phyloP scores from a whole-genome alignment of 768 basidiomycete genomes.

The Boletellus sp. region DNA sequence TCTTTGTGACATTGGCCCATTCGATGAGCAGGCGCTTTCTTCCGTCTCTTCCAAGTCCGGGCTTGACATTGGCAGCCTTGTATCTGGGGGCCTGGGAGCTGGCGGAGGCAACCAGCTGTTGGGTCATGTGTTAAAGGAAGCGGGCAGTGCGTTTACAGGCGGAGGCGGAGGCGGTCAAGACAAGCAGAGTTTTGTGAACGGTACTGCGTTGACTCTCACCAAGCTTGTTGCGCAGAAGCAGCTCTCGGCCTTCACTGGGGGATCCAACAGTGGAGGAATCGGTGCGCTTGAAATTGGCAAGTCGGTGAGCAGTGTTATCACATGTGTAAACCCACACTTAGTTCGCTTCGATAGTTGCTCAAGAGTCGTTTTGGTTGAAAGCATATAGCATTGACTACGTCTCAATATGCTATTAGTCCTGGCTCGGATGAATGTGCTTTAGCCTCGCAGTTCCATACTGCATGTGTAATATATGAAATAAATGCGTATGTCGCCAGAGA shows the following conservation, averaged over 20 bases:
- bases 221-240: slow-evolving; percentile 73
- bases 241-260: slow-evolving; percentile 42
- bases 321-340: neutral
- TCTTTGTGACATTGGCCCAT: slow-evolving; percentile 4
- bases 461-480: too few species aligned
- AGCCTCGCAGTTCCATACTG: too few species aligned
- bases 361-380: slow-evolving; percentile 14
- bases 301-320: slow-evolving; percentile 39
- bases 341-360: slow-evolving; percentile 17
- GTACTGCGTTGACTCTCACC: slow-evolving; percentile 82
- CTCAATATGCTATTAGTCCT: too few species aligned
- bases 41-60: slow-evolving; percentile 29
- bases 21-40: slow-evolving; percentile 17
- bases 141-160: slow-evolving; percentile 66
- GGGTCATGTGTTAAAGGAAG: slow-evolving; percentile 84
- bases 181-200: slow-evolving; percentile 82
- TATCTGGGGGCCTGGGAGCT: slow-evolving; percentile 37
- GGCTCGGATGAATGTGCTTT: too few species aligned
- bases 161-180: slow-evolving; percentile 55
- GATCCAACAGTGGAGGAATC: slow-evolving; percentile 69
- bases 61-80: slow-evolving; percentile 21
- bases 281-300: slow-evolving; percentile 46
- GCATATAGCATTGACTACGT: neutral
- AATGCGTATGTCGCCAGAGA: too few species aligned
- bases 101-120: slow-evolving; percentile 62